Percentiles rank a stretch among this genome's conserved stretches.
Evolutionary conservation across 2,329 filamentous ascomycete genomes (phyloP).

Genomic region (Fusarium sulawesiense): DNA sequence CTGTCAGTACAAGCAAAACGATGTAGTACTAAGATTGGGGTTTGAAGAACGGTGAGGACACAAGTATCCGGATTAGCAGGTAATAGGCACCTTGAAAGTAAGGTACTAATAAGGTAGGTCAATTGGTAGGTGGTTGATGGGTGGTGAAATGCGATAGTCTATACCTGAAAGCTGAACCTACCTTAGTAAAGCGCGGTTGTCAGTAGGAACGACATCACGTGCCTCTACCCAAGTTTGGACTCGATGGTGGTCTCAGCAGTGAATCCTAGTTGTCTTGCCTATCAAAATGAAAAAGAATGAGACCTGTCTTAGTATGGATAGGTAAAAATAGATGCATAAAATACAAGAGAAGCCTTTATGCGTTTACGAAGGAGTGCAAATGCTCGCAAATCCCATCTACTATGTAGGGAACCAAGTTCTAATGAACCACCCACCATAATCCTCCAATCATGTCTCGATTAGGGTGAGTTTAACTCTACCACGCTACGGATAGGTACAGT

Average conservation of each 20-base stretch:
- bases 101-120: neutral
- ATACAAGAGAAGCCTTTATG: neutral
- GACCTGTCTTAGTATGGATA: neutral
- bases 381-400: neutral
- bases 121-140: neutral
- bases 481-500: too few relatives aligned
- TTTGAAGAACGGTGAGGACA: constrained; percentile 5
- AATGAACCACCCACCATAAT: neutral
- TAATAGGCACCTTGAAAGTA: neutral
- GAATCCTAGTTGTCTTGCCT: neutral
- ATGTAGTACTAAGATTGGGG: neutral
- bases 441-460: constrained; percentile 12
- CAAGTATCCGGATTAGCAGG: neutral
- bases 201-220: constrained; percentile 34
- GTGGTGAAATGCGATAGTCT: constrained; percentile 5
- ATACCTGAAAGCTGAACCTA: constrained; percentile 1
- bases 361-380: neutral
- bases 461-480: neutral
- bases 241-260: constrained; percentile 12
- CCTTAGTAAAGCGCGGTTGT: neutral
- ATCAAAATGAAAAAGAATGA: neutral
- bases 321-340: neutral
- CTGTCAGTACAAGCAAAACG: neutral
- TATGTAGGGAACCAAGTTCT: neutral
- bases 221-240: constrained; percentile 9